phyloP scores from a whole-genome alignment of 2,329 filamentous ascomycete species.

The Fusarium sambucinum region DNA sequence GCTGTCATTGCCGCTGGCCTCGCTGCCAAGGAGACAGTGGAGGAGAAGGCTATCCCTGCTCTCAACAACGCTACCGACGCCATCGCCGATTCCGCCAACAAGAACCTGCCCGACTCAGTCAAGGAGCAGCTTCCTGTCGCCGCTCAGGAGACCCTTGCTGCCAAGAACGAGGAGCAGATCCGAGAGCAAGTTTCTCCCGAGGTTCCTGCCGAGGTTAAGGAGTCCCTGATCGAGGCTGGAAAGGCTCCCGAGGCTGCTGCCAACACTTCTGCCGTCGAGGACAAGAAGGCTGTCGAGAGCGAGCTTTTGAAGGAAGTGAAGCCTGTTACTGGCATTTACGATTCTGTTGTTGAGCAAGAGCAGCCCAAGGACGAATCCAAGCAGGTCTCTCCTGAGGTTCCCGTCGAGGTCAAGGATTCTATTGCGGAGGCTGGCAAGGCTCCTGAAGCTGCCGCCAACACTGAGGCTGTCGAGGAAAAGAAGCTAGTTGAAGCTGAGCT shows the following conservation, averaged over 20 bases:
- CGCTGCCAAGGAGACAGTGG: constrained; percentile 52
- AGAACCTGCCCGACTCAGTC: constrained; percentile 65
- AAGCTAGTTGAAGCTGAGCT: constrained; percentile 77
- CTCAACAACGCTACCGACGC: constrained; percentile 53
- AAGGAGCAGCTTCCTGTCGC: constrained; percentile 64
- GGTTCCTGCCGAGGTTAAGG: constrained; percentile 68
- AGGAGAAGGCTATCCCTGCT: constrained; percentile 55
- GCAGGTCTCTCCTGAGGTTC: constrained; percentile 55
- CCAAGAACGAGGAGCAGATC: constrained; percentile 57
- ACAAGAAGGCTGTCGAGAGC: constrained; percentile 80
- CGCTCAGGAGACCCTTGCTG: constrained; percentile 62
- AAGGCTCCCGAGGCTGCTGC: constrained; percentile 77
- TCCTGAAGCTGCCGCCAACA: constrained; percentile 75
- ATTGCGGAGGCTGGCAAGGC: constrained; percentile 72
- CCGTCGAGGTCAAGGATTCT: constrained; percentile 74
- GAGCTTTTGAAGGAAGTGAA: constrained; percentile 77
- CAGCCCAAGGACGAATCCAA: constrained; percentile 39
- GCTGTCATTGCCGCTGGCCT: constrained; percentile 49
- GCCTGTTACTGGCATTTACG: constrained; percentile 45
- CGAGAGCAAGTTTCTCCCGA: constrained; percentile 61
- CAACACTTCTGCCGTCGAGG: constrained; percentile 75
- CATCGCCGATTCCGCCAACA: constrained; percentile 57
- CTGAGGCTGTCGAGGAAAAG: constrained; percentile 78
- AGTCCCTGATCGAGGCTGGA: constrained; percentile 69
- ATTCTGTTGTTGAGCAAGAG: constrained; percentile 37